These are phyloP conservation scores for Byssoonygena ceratinophila DNA, from an alignment of 2,329 filamentous ascomycete species.

Conservation along the genomic window DNA sequence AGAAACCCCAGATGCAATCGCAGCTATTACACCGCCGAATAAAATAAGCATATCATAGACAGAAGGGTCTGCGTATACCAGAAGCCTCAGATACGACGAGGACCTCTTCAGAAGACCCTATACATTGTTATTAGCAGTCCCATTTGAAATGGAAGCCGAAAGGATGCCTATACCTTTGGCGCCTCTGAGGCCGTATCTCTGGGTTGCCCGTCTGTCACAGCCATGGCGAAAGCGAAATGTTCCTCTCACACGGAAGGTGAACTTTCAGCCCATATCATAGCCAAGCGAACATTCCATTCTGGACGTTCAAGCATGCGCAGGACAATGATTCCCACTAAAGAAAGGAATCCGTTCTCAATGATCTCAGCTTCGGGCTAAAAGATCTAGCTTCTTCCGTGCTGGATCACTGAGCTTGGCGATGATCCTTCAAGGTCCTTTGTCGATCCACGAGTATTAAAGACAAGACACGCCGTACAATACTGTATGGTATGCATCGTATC, in stretches of 20 bases:
- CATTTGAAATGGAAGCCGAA: not conserved
- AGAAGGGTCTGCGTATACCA: constrained; percentile 17
- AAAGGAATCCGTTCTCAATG: not conserved
- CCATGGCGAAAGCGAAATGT: not conserved
- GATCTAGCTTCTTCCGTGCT: not conserved
- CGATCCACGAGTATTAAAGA: not conserved
- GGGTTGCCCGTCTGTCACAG: not conserved
- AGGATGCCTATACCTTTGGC: constrained; percentile 1
- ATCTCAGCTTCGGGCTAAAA: not conserved
- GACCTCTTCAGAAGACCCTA: constrained; percentile 2
- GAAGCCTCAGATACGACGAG: constrained; percentile 14
- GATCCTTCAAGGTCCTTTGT: not conserved
- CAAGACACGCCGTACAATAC: not conserved
- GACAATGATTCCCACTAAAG: not conserved
- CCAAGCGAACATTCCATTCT: not conserved
- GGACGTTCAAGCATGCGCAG: not conserved
- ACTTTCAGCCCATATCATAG: not conserved
- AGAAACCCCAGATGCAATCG: constrained; percentile 25
- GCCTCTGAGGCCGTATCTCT: not conserved
- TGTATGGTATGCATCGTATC: not conserved
- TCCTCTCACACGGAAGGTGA: not conserved
- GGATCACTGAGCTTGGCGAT: not conserved
- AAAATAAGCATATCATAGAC: constrained; percentile 16
- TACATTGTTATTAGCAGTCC: not conserved
- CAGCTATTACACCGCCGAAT: constrained; percentile 20